Percentiles rank a stretch among this genome's conserved stretches.
phyloP scores from a whole-genome alignment of 768 basidiomycete species.

The Ephemerocybe angulata region DNA sequence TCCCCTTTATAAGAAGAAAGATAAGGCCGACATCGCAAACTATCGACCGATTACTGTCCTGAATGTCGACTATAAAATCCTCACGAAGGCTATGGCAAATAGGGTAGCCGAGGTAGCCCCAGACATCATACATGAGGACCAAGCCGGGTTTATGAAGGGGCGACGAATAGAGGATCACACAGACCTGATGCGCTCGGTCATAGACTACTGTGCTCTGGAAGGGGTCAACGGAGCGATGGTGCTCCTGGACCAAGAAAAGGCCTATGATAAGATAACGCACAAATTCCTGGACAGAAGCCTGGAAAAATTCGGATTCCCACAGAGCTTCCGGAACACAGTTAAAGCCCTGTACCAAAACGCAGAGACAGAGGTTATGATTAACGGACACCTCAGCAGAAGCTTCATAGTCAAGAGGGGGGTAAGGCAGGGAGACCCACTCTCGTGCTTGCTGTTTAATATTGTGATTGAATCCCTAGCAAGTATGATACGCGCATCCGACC shows the following conservation, averaged over 20 bases:
- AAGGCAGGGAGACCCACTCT: neutral
- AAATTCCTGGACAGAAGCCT: neutral
- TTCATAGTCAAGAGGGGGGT: neutral
- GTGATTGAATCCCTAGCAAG: neutral
- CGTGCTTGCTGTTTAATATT: neutral
- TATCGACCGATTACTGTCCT: slow-evolving; percentile 34
- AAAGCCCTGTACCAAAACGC: neutral
- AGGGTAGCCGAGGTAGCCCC: slow-evolving; percentile 13
- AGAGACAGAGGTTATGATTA: neutral
- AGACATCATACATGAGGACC: slow-evolving; percentile 18
- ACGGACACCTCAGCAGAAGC: slow-evolving; percentile 9
- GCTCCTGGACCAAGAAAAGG: slow-evolving; percentile 1
- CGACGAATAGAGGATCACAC: neutral
- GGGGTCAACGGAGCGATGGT: neutral
- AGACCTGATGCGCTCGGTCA: neutral
- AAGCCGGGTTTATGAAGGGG: neutral
- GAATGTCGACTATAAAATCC: slow-evolving; percentile 32
- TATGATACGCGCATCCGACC: neutral
- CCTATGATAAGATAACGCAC: neutral
- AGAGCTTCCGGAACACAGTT: neutral
- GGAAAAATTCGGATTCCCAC: neutral
- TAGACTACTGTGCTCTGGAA: neutral
- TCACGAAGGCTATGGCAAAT: slow-evolving; percentile 22
- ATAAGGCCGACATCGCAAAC: slow-evolving; percentile 25
- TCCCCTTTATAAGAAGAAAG: slow-evolving; percentile 41